A percentile compares a stretch with the other conserved stretches of the same genome.
Evolutionary conservation across 805 yeast genomes (phyloP).

Genomic region (Candida chauliodis): DNA sequence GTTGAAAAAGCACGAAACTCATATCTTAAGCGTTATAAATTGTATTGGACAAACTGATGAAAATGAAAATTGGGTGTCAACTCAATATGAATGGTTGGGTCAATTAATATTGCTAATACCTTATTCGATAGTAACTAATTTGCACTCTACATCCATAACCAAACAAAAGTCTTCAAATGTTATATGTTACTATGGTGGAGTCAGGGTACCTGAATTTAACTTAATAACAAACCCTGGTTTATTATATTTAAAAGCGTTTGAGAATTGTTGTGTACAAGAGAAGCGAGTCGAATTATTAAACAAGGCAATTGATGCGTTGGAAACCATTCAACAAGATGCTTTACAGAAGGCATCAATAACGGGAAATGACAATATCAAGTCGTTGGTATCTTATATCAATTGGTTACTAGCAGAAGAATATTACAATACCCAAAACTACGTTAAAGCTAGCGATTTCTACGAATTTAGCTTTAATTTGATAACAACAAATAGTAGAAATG

Average conservation of each 20-base stretch:
- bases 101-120: conserved; percentile 53
- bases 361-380: conserved; percentile 5
- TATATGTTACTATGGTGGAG: conserved; percentile 30
- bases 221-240: conserved; percentile 28
- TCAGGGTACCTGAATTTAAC: conserved; percentile 23
- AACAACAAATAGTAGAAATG: conserved; percentile 1
- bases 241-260: conserved; percentile 21
- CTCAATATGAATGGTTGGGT: conserved; percentile 67
- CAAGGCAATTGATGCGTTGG: conserved; percentile 17
- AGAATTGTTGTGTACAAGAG: conserved; percentile 16
- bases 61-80: conserved; percentile 48
- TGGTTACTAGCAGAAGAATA: conserved; percentile 52
- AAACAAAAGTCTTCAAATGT: conserved; percentile 14
- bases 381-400: conserved; percentile 27
- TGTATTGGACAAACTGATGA: conserved; percentile 17
- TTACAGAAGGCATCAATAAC: conserved; percentile 1
- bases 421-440: conserved; percentile 14
- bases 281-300: conserved; percentile 32
- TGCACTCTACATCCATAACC: conserved; percentile 13
- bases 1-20: conserved; percentile 60
- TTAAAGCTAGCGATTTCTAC: conserved; percentile 19
- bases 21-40: conserved; percentile 46
- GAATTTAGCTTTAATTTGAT: conserved; percentile 9
- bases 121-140: conserved; percentile 24
- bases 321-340: conserved; percentile 1